Evolutionary conservation across 192 early-diverging fungal species (phyloP).

Genomic region (Thoreauomyces humboldtii): DNA sequence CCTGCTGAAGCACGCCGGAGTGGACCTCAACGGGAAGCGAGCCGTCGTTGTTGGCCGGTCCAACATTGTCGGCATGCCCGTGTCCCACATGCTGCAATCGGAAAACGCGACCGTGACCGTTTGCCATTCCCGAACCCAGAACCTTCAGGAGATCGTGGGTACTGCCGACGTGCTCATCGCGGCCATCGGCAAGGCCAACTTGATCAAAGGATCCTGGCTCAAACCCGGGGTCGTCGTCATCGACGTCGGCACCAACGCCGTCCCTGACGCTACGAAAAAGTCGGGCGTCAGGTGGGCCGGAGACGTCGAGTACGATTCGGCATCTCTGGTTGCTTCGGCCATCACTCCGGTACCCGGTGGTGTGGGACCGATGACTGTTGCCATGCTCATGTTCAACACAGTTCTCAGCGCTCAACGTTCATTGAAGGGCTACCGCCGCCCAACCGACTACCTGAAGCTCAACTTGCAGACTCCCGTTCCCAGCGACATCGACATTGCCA

Average conservation of each 20-base stretch:
- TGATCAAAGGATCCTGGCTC: conserved; percentile 92
- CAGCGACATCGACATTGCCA: conserved; percentile 93
- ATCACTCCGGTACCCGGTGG: conserved; percentile 98
- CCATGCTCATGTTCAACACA: conserved; percentile 94
- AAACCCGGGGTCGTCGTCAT: conserved; percentile 92
- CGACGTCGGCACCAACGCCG: conserved; percentile 96
- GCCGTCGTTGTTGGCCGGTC: conserved; percentile 97
- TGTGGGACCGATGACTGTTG: conserved; percentile 99
- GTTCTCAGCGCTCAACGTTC: conserved; percentile 73
- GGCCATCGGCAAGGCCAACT: conserved; percentile 76
- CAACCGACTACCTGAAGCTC: conserved; percentile 59
- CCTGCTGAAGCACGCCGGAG: conserved; percentile 65
- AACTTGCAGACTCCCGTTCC: conserved; percentile 79
- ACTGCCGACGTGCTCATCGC: conserved; percentile 89
- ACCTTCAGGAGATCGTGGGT: conserved; percentile 73
- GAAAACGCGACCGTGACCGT: conserved; percentile 91
- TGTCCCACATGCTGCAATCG: conserved; percentile 76
- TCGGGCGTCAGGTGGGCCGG: conserved; percentile 88
- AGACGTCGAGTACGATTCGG: conserved; percentile 83
- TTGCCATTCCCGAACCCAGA: conserved; percentile 82
- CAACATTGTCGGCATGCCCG: conserved; percentile 93
- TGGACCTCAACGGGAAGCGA: conserved; percentile 75
- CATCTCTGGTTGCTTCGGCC: conserved; percentile 65
- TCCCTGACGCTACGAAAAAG: conserved; percentile 82
- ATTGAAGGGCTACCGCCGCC: conserved; percentile 45